Evolutionary conservation across 441 rosid species (phyloP).

Genomic region (Hura crepitans): DNA sequence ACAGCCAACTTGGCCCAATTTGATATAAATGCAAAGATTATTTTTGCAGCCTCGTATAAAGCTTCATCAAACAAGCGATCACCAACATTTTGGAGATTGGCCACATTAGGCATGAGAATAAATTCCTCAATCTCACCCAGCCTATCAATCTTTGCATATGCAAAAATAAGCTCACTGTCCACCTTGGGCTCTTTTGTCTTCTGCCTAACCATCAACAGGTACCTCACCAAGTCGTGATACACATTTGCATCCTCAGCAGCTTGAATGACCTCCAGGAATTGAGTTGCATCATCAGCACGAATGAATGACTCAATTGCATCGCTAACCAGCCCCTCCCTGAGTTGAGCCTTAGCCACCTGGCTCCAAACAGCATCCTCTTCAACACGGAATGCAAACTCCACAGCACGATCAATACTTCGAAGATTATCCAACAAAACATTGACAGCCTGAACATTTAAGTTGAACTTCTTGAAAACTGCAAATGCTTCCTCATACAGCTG

Average conservation of each 20-base stretch:
- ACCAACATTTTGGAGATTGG: constrained; percentile 93
- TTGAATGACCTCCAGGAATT: constrained; percentile 81
- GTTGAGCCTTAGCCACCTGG: constrained; percentile 97
- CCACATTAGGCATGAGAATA: constrained; percentile 97
- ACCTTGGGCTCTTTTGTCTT: constrained; percentile 97
- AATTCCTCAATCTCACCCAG: constrained; percentile 94
- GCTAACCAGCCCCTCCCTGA: constrained; percentile 88
- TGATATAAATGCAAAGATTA: constrained; percentile 87
- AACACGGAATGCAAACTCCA: constrained; percentile 95
- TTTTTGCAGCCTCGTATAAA: constrained; percentile 94
- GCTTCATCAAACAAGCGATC: constrained; percentile 90
- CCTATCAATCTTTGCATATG: constrained; percentile 97
- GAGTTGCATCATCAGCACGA: constrained; percentile 96
- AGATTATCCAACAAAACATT: constrained; percentile 83
- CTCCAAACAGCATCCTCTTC: constrained; percentile 99
- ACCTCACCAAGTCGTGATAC: constrained; percentile 91
- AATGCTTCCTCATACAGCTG: constrained; percentile 89
- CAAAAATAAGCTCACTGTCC: constrained; percentile 96
- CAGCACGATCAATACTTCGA: constrained; percentile 91
- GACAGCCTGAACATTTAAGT: constrained; percentile 94
- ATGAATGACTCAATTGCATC: constrained; percentile 98
- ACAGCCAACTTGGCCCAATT: constrained; percentile 99
- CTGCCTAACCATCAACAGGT: constrained; percentile 97
- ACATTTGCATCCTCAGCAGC: constrained; percentile 85
- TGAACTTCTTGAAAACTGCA: constrained; percentile 93